phyloP scores from a whole-genome alignment of 352 stramenopile species.

The Globisporangium middletonii region DNA sequence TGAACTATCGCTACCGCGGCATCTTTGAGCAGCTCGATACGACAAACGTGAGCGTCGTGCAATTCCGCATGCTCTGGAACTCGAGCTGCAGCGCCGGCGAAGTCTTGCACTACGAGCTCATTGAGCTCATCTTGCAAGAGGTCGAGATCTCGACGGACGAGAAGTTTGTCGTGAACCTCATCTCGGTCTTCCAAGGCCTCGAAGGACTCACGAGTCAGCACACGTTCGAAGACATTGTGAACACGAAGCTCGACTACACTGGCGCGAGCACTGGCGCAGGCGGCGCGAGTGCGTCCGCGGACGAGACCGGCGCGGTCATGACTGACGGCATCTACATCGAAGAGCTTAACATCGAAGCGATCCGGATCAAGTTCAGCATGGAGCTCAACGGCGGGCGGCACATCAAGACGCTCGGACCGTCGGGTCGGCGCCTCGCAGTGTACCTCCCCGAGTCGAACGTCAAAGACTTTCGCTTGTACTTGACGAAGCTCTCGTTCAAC shows the following conservation, averaged over 20 bases:
- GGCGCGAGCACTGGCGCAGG: slow-evolving; percentile 6
- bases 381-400: slow-evolving; percentile 80
- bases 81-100: slow-evolving; percentile 65
- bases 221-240: slow-evolving; percentile 77
- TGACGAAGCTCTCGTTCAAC: slow-evolving; percentile 76
- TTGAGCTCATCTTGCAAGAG: slow-evolving; percentile 85
- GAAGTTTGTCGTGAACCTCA: slow-evolving; percentile 88
- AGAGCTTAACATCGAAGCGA: slow-evolving; percentile 78
- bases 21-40: slow-evolving; percentile 77
- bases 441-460: slow-evolving; percentile 88
- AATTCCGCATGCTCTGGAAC: slow-evolving; percentile 88
- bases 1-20: slow-evolving; percentile 80
- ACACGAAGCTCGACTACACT: slow-evolving; percentile 67
- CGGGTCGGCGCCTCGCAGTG: slow-evolving; percentile 60
- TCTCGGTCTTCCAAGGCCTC: slow-evolving; percentile 85
- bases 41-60: slow-evolving; percentile 62
- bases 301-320: slow-evolving; percentile 15
- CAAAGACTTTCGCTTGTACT: slow-evolving; percentile 82
- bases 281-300: slow-evolving; percentile 18
- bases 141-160: slow-evolving; percentile 87
- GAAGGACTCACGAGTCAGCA: slow-evolving; percentile 66
- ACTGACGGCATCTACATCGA: slow-evolving; percentile 83
- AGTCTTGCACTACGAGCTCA: slow-evolving; percentile 81
- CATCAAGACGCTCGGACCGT: slow-evolving; percentile 79
- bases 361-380: slow-evolving; percentile 84